Conservation (phyloP, 2,329 filamentous ascomycete genomes). For the Myrmaecium sp. region DNA sequence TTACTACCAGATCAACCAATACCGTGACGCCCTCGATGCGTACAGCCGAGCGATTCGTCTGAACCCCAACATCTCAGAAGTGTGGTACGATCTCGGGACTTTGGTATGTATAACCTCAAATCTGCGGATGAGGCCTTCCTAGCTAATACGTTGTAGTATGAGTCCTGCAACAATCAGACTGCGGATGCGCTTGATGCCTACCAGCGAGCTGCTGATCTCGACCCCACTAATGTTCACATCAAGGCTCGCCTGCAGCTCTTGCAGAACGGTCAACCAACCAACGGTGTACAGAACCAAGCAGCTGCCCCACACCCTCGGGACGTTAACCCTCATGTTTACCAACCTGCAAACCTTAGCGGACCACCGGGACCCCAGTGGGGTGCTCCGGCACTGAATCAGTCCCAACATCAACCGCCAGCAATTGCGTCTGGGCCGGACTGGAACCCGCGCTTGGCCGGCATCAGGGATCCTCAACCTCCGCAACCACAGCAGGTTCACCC, state of each 20-base stretch:
- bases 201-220: constrained; percentile 81
- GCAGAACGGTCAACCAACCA: constrained; percentile 56
- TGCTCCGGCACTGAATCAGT: constrained; percentile 47
- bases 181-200: constrained; percentile 93
- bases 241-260: constrained; percentile 85
- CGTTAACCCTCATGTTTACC: constrained; percentile 88
- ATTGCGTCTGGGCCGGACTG: constrained; percentile 37
- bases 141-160: constrained; percentile 47
- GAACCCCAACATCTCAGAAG: constrained; percentile 96
- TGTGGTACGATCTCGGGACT: constrained; percentile 97
- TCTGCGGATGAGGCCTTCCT: constrained; percentile 12
- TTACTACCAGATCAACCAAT: constrained; percentile 99
- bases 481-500: constrained; percentile 63
- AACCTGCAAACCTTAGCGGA: constrained; percentile 63
- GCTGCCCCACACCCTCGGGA: constrained; percentile 83
- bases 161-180: constrained; percentile 98
- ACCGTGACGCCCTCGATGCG: constrained; percentile 90
- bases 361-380: constrained; percentile 84
- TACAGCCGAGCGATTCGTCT: constrained; percentile 92
- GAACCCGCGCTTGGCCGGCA: constrained; percentile 57
- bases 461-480: constrained; percentile 43
- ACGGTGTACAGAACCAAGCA: constrained; percentile 52
- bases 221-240: constrained; percentile 86
- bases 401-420: constrained; percentile 45
- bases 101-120: too few species aligned